phyloP scores from a whole-genome alignment of 2,329 filamentous ascomycete genomes.

The Thelonectria olida region DNA sequence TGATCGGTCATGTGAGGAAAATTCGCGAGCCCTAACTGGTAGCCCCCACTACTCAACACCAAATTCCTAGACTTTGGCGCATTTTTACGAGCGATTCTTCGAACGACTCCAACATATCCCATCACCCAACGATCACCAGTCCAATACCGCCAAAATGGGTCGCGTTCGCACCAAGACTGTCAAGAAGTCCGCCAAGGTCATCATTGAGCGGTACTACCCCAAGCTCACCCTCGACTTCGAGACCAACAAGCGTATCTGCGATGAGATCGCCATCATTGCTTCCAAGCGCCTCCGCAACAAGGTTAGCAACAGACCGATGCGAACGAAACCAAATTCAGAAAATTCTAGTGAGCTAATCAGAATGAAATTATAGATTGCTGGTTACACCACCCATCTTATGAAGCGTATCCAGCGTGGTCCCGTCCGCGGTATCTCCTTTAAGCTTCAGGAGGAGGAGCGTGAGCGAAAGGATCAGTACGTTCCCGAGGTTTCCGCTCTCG shows the following conservation, averaged over 20 bases:
- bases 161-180: slow-evolving; percentile 76
- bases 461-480: slow-evolving; percentile 99
- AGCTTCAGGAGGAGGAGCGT: slow-evolving; percentile 99
- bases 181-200: slow-evolving; percentile 93
- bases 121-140: slow-evolving; percentile 48
- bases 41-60: slow-evolving; percentile 40
- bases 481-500: slow-evolving; percentile 96
- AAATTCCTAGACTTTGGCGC: slow-evolving; percentile 37
- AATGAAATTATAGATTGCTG: slow-evolving; percentile 76
- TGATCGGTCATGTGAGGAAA: slow-evolving; percentile 33
- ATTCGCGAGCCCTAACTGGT: slow-evolving; percentile 43
- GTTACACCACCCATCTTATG: slow-evolving; percentile 99
- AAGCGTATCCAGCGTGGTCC: slow-evolving; percentile 99
- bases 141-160: slow-evolving; percentile 71
- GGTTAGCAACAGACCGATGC: slow-evolving; percentile 60
- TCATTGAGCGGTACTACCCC: slow-evolving; percentile 99
- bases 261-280: slow-evolving; percentile 99
- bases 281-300: slow-evolving; percentile 99
- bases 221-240: slow-evolving; percentile 99
- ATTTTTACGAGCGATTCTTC: slow-evolving; percentile 35
- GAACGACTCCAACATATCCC: slow-evolving; percentile 38
- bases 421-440: slow-evolving; percentile 99
- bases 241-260: slow-evolving; percentile 99
- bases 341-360: slow-evolving; percentile 29
- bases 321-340: background rate